Evolutionary conservation across 78 protist genomes (phyloP), one percentile per base, ranked within the genome.

Genomic region (Dictyostelium intermedium): DNA sequence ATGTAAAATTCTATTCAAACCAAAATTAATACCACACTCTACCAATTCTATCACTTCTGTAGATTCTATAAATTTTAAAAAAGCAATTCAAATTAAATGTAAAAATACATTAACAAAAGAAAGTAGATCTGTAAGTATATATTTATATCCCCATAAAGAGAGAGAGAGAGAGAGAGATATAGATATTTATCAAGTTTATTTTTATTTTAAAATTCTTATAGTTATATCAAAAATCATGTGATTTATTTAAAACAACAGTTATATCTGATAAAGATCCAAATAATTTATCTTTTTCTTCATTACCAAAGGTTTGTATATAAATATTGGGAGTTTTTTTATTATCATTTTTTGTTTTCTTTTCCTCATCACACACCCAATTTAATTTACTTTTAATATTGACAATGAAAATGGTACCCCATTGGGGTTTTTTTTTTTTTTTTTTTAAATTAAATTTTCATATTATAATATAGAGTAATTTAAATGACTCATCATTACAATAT

Each of bases 1-100:
- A 43, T 78, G 83, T 78, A 43, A n/a, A n/a, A 25, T 78, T 43
- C 39, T 23, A 78, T 78, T 78, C 35, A 78, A 78, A 78, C 83
- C 83, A 6, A 78, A 43, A 78, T 43, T 78, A n/a, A 43, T 78
- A 35, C 82, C 82, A 78, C 56, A 78, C 53, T 43, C 66, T 11
- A 78, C 56, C 16, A 23, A 78, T 5, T 43, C 56, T n/a, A 78
- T 78, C 53, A 43, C 83, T 25, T 37, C 27, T 7, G 43, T 43
- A 8, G 83, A 78, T 45, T 43, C 83, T 13, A 3, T 25, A 18
- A 43, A 23, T 16, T n/a, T 43, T 43, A 78, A 43, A 43, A 78
- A 78, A 27, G 83, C 83, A 78, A 35, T 78, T 27, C n/a, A 23
- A 43, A 11, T 78, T 78, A 27, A 45, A 43, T 78, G 83, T 78